A percentile compares a stretch with the other conserved stretches of the same genome.
These are phyloP conservation scores for Noccaea caerulescens DNA, from an alignment of 345 rosid genomes.

Conservation along the genomic window DNA sequence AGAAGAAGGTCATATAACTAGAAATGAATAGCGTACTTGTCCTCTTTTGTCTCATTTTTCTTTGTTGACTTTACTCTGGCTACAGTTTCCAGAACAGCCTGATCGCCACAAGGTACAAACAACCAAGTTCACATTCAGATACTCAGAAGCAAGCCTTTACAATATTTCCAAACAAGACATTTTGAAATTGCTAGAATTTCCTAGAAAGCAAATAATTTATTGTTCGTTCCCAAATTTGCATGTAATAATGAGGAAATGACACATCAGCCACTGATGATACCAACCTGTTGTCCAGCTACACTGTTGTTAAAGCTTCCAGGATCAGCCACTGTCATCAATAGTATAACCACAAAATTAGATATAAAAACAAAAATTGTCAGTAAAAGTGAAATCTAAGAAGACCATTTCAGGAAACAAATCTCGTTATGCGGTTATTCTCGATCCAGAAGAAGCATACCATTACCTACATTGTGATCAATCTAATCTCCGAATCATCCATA, in stretches of 20 bases:
- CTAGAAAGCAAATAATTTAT: not conserved
- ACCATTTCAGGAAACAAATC: constrained; percentile 30
- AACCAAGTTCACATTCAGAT: constrained; percentile 28
- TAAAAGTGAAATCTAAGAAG: constrained; percentile 5
- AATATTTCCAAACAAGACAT: too few relatives aligned
- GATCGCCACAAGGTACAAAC: constrained; percentile 43
- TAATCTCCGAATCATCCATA: not conserved
- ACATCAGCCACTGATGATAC: not conserved
- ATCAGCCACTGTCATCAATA: constrained; percentile 60
- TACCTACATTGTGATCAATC: constrained; percentile 21
- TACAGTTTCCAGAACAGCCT: constrained; percentile 96
- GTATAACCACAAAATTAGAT: constrained; percentile 3
- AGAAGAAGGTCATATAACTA: not conserved
- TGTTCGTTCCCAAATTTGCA: not conserved
- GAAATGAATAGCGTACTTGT: constrained; percentile 61
- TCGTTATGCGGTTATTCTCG: not conserved
- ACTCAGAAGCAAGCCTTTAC: not conserved
- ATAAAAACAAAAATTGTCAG: not conserved
- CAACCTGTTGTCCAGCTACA: constrained; percentile 80
- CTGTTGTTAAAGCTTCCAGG: constrained; percentile 88
- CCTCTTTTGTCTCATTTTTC: constrained; percentile 85
- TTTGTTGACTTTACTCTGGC: constrained; percentile 71
- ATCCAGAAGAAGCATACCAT: constrained; percentile 22
- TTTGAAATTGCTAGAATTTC: too few relatives aligned
- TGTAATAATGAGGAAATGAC: not conserved